Evolutionary conservation across 352 stramenopile genomes (phyloP).

Genomic region (Globisporangium viniferum): DNA sequence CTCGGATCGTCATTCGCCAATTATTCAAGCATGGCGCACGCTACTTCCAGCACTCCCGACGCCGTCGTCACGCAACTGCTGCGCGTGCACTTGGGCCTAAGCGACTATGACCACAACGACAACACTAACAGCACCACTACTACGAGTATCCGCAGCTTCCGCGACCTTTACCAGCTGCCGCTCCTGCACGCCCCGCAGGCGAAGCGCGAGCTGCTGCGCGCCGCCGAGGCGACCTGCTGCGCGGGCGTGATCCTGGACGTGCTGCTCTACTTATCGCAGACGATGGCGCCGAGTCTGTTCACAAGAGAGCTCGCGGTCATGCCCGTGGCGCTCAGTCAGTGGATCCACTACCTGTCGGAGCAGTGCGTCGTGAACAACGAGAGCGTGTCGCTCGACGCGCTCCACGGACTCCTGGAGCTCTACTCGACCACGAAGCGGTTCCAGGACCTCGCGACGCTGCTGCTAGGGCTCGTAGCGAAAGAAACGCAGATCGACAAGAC

Average conservation of each 20-base stretch:
- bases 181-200: constrained; percentile 28
- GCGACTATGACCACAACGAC: constrained; percentile 15
- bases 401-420: constrained; percentile 41
- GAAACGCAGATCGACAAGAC: constrained; percentile 29
- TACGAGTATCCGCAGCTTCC: constrained; percentile 33
- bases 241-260: constrained; percentile 64
- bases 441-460: constrained; percentile 50
- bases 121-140: not conserved
- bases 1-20: not conserved
- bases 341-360: constrained; percentile 65
- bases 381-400: constrained; percentile 39
- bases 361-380: constrained; percentile 50
- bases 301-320: constrained; percentile 37
- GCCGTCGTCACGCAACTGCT: constrained; percentile 72
- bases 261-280: constrained; percentile 75
- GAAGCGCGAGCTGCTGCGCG: constrained; percentile 49
- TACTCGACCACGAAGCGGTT: constrained; percentile 47
- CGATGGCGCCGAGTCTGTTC: constrained; percentile 57
- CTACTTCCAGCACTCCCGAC: constrained; percentile 18
- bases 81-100: constrained; percentile 81
- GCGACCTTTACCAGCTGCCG: constrained; percentile 48
- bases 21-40: not conserved
- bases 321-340: constrained; percentile 50
- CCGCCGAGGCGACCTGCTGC: constrained; percentile 50
- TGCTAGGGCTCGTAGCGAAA: constrained; percentile 53